A percentile compares a stretch with the other conserved stretches of the same genome.
phyloP scores from a whole-genome alignment of 495 filamentous ascomycete genomes.

The Podospora pseudopauciseta region DNA sequence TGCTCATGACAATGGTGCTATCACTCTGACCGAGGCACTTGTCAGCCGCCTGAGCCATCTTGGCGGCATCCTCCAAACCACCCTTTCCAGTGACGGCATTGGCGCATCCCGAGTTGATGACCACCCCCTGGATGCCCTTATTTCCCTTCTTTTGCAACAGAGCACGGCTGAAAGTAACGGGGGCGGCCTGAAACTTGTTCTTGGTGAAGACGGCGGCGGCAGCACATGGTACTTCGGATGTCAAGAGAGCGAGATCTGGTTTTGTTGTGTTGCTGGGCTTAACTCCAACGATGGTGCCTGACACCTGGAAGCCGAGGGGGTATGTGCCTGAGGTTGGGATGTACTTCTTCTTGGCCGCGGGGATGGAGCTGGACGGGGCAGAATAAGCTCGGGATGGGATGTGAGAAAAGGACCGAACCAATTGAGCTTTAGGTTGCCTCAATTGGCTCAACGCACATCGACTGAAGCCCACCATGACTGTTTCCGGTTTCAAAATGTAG shows the following conservation, averaged over 20 bases:
- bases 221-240: slow-evolving; percentile 83
- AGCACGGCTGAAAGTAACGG: slow-evolving; percentile 76
- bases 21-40: slow-evolving; percentile 60
- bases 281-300: slow-evolving; percentile 86
- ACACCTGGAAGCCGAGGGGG: slow-evolving; percentile 83
- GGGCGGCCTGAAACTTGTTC: slow-evolving; percentile 97
- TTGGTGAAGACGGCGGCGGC: slow-evolving; percentile 94
- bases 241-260: slow-evolving; percentile 84
- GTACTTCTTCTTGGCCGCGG: slow-evolving; percentile 78
- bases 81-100: slow-evolving; percentile 96
- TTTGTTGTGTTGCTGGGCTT: slow-evolving; percentile 86
- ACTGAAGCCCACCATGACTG: slow-evolving; percentile 27
- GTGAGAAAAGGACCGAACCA: slow-evolving; percentile 20
- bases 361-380: slow-evolving; percentile 59
- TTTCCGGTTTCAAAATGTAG: slow-evolving; percentile 5
- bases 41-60: slow-evolving; percentile 78
- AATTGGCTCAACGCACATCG: slow-evolving; percentile 26
- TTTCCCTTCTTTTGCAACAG: slow-evolving; percentile 64
- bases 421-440: slow-evolving; percentile 29
- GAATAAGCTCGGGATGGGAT: slow-evolving; percentile 48
- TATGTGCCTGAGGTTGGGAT: slow-evolving; percentile 82
- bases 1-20: slow-evolving; percentile 91
- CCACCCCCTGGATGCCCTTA: slow-evolving; percentile 69
- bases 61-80: slow-evolving; percentile 80
- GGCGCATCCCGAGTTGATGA: slow-evolving; percentile 94